Base-by-base conservation (phyloP, 148 eudicot genomes). In the Amaranthus palmeri region DNA sequence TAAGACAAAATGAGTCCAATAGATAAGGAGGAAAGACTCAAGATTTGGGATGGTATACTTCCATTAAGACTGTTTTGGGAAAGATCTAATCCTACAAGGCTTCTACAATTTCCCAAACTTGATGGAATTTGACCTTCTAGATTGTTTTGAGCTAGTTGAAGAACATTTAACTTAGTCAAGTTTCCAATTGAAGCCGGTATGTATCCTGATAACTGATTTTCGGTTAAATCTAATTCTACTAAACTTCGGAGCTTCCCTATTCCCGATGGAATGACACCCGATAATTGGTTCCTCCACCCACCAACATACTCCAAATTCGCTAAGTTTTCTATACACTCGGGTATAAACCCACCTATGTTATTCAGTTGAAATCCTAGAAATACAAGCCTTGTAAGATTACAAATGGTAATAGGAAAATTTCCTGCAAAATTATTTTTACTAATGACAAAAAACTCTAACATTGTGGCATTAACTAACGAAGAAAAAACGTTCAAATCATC, bases 131-230 rank as follows among this genome's bases (percentile, higher is more conserved):
- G 65, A 8, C 87, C 85, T 11, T 71, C 69, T 17, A 86, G 76
- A 14, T 57, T 40, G 68, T 84, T 84, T 45, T 13, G 7, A 10
- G 50, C 48, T 10, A 86, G 43, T 12, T 36, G 48, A n/a, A 82
- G 63, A 14, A 2, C 15, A 67, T 25, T 64, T 18, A 86, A 44
- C 57, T 52, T 15, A 47, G 79, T 77, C 17, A 84, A 54, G 44
- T 80, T 82, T 71, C 85, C 87, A 7, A 84, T 50, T 17, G 85
- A 76, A 15, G 71, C 36, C 3, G 87, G 85, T 66, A 86, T 71
- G 40, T 6, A 12, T 10, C 90, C 87, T 7, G 81, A 75, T 40
- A 86, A 53, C 0, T 65, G 56, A 59, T 86, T 86, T 0, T 5
- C 47, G 10, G 63, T 14, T 54, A 79, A 58, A 10, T 48, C 14